A percentile compares a stretch with the other conserved stretches of the same genome.
Conservation (phyloP, 495 filamentous ascomycete genomes). For the Gamarada debralockiae region DNA sequence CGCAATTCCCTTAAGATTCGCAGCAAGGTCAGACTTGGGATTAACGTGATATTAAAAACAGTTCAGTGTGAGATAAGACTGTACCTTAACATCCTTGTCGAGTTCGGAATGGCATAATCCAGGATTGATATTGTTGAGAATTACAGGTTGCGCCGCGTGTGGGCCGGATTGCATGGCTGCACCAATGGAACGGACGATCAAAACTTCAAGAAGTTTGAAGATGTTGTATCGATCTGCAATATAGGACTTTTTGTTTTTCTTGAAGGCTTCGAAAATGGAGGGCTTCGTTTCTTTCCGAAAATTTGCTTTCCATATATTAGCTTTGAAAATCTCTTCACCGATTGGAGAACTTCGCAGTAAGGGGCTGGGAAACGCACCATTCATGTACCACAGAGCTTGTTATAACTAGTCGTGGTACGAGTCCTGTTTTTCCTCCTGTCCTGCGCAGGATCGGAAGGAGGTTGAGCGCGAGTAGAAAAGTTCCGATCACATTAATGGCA, state of each 20-base stretch:
- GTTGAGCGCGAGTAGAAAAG: slow-evolving; percentile 15
- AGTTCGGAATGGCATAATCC: slow-evolving; percentile 33
- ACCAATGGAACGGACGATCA: slow-evolving; percentile 42
- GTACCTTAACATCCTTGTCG: neutral
- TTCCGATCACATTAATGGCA: slow-evolving; percentile 22
- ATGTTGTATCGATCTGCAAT: slow-evolving; percentile 33
- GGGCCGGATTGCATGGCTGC: slow-evolving; percentile 19
- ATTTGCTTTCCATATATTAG: slow-evolving; percentile 26
- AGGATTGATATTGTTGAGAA: slow-evolving; percentile 39
- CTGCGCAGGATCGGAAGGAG: slow-evolving; percentile 18
- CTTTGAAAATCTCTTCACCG: slow-evolving; percentile 7
- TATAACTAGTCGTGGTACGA: slow-evolving; percentile 18
- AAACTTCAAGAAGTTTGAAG: slow-evolving; percentile 47
- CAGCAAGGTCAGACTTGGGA: neutral
- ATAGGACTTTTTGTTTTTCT: slow-evolving; percentile 25
- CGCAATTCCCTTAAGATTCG: slow-evolving; percentile 1
- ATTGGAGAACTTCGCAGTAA: no score
- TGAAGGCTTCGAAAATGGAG: slow-evolving; percentile 31
- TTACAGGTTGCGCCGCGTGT: slow-evolving; percentile 28
- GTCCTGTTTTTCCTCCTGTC: neutral
- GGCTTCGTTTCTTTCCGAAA: slow-evolving; percentile 19
- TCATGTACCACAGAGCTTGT: slow-evolving; percentile 39
- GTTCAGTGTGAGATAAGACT: slow-evolving; percentile 24
- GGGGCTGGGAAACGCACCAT: slow-evolving; percentile 5
- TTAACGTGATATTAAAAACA: slow-evolving; percentile 45